These are phyloP conservation scores for Uronychia setigera DNA, from an alignment of 73 alveolate species.

Conservation along the genomic window DNA sequence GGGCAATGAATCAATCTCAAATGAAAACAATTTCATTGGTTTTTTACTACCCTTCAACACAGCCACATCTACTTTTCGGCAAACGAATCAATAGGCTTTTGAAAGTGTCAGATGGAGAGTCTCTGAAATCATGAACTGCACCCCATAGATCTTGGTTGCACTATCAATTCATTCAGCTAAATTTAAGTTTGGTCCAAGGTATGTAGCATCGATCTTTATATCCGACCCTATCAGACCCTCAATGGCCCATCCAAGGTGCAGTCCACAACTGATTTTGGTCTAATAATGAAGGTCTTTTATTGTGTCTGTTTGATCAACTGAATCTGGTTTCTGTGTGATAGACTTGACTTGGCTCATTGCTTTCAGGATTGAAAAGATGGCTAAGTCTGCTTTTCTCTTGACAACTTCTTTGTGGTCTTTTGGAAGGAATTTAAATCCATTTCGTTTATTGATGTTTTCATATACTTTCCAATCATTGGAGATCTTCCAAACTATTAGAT, in stretches of 20 bases:
- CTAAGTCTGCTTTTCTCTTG: neutral
- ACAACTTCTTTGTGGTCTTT: neutral
- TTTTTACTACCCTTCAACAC: neutral
- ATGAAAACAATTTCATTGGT: neutral
- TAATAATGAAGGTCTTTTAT: neutral
- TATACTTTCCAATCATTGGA: neutral
- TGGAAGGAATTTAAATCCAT: neutral
- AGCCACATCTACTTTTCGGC: neutral
- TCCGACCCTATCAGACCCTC: neutral
- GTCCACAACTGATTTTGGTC: slow-evolving; percentile 1
- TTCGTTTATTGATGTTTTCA: neutral
- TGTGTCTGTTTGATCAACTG: neutral
- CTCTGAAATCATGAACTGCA: neutral
- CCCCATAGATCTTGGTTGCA: neutral
- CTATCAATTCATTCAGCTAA: neutral
- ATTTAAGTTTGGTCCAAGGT: neutral
- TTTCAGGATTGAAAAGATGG: neutral
- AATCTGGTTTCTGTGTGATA: neutral
- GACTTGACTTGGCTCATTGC: neutral
- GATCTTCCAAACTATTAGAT: neutral
- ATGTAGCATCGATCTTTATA: neutral
- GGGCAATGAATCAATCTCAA: neutral
- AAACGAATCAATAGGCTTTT: neutral
- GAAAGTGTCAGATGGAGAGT: neutral
- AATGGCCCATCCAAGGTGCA: neutral